A percentile compares a stretch with the other conserved stretches of the same genome.
These are phyloP conservation scores for Dictyostelium firmibasis DNA, from an alignment of 78 protist species.

Conservation along the genomic window DNA sequence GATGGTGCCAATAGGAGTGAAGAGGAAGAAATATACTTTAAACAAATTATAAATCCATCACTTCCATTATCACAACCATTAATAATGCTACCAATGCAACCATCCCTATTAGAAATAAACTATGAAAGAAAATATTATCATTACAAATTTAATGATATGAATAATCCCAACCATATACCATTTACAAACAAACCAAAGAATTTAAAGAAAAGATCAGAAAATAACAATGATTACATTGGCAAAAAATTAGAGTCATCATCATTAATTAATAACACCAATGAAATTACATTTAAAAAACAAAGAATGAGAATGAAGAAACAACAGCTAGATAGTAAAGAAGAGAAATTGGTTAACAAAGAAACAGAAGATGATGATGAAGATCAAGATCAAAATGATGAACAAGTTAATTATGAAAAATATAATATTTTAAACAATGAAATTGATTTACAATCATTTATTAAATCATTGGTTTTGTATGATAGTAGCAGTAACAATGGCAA, in stretches of 20 bases:
- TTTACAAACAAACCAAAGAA: conserved; percentile 20
- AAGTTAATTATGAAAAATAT: neutral
- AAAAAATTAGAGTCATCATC: neutral
- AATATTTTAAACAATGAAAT: neutral
- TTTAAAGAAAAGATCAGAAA: neutral
- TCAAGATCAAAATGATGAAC: neutral
- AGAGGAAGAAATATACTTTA: neutral
- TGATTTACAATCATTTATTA: neutral
- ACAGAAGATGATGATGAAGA: neutral
- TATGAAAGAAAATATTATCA: conserved; percentile 48
- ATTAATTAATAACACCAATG: neutral
- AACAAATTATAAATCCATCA: conserved; percentile 14
- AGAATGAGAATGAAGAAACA: neutral
- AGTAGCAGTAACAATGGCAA: neutral
- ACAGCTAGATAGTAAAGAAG: neutral
- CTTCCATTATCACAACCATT: neutral
- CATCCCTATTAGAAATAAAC: conserved; percentile 20
- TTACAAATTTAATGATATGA: conserved; percentile 49
- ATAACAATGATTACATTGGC: neutral
- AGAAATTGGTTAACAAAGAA: no score
- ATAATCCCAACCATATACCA: conserved; percentile 48
- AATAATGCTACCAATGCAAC: neutral
- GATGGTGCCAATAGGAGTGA: neutral
- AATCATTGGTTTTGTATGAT: neutral
- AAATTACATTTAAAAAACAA: neutral